phyloP scores from a whole-genome alignment of 306 rosid genomes.

The Boehmeria nivea region DNA sequence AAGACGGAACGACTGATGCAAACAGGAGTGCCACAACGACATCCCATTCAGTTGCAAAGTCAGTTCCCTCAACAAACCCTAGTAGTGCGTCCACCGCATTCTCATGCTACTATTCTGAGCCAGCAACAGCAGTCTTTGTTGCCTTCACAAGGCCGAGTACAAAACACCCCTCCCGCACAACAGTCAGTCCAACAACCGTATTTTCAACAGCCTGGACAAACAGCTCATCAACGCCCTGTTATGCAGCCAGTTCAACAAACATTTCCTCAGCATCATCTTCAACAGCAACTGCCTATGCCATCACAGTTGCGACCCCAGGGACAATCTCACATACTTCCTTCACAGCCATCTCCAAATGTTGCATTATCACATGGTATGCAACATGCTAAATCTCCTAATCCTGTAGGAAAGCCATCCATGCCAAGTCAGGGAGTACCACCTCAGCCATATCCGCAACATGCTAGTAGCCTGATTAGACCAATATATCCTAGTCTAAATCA shows the following conservation, averaged over 20 bases:
- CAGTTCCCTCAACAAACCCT: conserved; percentile 64
- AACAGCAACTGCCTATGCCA: conserved; percentile 45
- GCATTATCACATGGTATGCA: conserved; percentile 47
- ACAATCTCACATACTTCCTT: conserved; percentile 46
- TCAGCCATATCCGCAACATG: conserved; percentile 50
- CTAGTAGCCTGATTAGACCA: conserved; percentile 46
- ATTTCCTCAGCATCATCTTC: conserved; percentile 35
- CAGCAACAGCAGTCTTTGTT: conserved; percentile 56
- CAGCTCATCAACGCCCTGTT: conserved; percentile 48
- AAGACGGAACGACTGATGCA: conserved; percentile 56
- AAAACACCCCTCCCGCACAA: conserved; percentile 44
- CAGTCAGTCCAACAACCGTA: conserved; percentile 36
- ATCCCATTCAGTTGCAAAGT: conserved; percentile 44
- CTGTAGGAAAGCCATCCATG: conserved; percentile 47
- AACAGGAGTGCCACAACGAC: conserved; percentile 55
- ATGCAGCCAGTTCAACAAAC: conserved; percentile 51
- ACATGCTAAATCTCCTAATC: conserved; percentile 48
- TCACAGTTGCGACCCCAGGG: conserved; percentile 54
- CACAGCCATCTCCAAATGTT: conserved; percentile 25
- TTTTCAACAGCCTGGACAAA: conserved; percentile 56
- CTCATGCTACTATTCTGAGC: conserved; percentile 50
- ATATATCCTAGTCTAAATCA: conserved; percentile 39
- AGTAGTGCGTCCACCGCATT: conserved; percentile 49
- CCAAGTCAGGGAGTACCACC: conserved; percentile 47
- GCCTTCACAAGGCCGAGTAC: conserved; percentile 61